Conservation (phyloP, 1,284 basidiomycete genomes). For the Thecaphora frezii region DNA sequence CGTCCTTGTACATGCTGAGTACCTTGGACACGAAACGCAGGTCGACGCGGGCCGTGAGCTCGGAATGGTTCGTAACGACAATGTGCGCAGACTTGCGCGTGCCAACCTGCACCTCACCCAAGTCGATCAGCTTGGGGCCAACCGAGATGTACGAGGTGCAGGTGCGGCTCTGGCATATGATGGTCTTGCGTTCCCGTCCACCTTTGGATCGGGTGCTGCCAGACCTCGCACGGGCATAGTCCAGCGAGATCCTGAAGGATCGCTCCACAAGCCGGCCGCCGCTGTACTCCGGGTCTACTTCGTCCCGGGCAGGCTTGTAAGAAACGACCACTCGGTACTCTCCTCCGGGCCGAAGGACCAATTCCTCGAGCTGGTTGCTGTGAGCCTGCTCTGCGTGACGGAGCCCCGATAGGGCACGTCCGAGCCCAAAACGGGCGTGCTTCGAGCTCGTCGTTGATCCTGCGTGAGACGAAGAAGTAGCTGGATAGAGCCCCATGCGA, state of each 20-base stretch:
- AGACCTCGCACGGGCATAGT: slow-evolving; percentile 56
- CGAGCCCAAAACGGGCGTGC: slow-evolving; percentile 11
- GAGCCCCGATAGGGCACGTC: slow-evolving; percentile 30
- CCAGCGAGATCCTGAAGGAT: slow-evolving; percentile 62
- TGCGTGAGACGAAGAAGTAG: slow-evolving; percentile 32
- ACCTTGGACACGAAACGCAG: slow-evolving; percentile 64
- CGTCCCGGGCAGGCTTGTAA: slow-evolving; percentile 60
- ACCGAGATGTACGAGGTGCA: slow-evolving; percentile 63
- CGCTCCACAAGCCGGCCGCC: slow-evolving; percentile 60
- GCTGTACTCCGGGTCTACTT: slow-evolving; percentile 44
- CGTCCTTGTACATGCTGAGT: slow-evolving; percentile 62
- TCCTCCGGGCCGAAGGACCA: slow-evolving; percentile 63
- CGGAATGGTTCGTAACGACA: slow-evolving; percentile 61
- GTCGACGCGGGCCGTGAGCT: slow-evolving; percentile 62
- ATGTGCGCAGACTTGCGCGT: slow-evolving; percentile 61
- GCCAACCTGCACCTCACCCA: slow-evolving; percentile 63
- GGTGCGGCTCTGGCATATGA: slow-evolving; percentile 61
- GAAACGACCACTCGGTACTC: slow-evolving; percentile 63
- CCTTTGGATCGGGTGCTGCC: slow-evolving; percentile 50
- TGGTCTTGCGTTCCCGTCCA: slow-evolving; percentile 56
- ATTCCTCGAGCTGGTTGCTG: slow-evolving; percentile 62
- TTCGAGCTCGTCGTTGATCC: slow-evolving; percentile 24
- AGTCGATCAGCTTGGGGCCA: slow-evolving; percentile 61
- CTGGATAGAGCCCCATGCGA: slow-evolving; percentile 33
- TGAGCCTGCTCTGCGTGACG: slow-evolving; percentile 52